Evolutionary conservation across 441 rosid genomes (phyloP), one percentile per base, ranked within the genome.

Genomic region (Heliophila coronopifolia): DNA sequence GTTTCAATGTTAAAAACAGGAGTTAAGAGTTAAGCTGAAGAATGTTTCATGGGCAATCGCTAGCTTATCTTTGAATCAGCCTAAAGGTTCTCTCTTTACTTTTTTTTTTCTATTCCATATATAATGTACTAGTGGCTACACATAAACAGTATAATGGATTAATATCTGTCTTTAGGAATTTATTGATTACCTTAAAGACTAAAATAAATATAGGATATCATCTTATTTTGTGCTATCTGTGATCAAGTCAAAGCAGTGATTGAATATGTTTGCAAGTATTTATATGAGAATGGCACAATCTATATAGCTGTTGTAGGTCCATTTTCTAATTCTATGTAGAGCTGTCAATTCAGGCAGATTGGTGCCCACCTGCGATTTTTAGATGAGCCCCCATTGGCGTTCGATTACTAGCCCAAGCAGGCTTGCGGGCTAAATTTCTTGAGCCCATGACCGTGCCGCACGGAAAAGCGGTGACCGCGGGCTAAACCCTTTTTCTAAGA

Each of bases 21-120:
- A 63, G 28, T 57, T 49, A 59, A 84, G 71, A 75, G 78, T 81
- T 45, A 94, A 77, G 68, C 69, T 84, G 74, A 94, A 79, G 84
- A 83, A 84, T 67, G 81, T 84, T 36, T 76, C 93, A 4, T 89
- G 96, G 96, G 99, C 94, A 70, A 78, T 89, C 41, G 31, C 91
- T 56, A 73, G 83, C 78, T 71, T 89, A 40, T 61, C 88, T 60
- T 53, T 70, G 80, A 84, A 78, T 78, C 76, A 65, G 71, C 53
- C 69, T 70, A 75, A 88, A 69, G 99, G 99, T 93, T 30, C 43
- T 68, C 54, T 52, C 57, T 54, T 45, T 40, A 17, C 43, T 63
- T 59, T 19, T 7, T 34, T 3, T 28, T n/a, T n/a, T n/a, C 28
- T 34, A 14, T 46, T 27, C 27, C 41, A 43, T 35, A n/a, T n/a